Evolutionary conservation across 129 eudicot species (phyloP), one percentile per base, ranked within the genome.

Genomic region (Centaurea solstitialis): DNA sequence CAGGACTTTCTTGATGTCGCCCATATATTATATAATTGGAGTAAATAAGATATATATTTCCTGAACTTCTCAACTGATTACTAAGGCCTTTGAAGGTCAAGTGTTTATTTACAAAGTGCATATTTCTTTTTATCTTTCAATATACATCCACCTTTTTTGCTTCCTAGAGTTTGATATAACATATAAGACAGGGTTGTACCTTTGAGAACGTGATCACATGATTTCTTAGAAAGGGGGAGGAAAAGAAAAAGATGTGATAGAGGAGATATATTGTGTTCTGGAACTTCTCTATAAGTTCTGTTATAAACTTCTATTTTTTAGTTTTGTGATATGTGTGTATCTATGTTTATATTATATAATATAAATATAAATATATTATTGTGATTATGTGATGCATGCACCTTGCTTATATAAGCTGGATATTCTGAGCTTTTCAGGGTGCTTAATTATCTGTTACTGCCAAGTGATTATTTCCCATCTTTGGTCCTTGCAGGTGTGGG

Each of bases 401-500:
- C 4, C 17, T 23, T 80, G 43, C 7, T 71, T 79, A 30, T 24
- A 68, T 35, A 57, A 53, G 47, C 57, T 71, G 61, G 43, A 43
- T 50, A 17, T 73, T 53, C 65, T 28, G 50, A 33, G 28, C 72
- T 7, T 74, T 39, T 30, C 15, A 22, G 9, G 7, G 10, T 62
- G 26, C 78, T 61, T 79, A 30, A 70, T 13, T 85, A 33, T 23
- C 20, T 39, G 6, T 43, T 67, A 38, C 76, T 6, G 57, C 26
- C 21, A 67, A 47, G 47, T 73, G 73, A 68, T 8, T 45, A 23
- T 64, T 38, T 61, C 13, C 37, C 13, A 5, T 65, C 21, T 72
- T 70, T 35, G 22, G 40, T n/a, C 47, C 75, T 77, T 86, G 86
- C 85, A 91, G 96, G 96, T 80, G 96, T 91, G 72, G 93, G 92